phyloP scores from a whole-genome alignment of 345 rosid species.

The Pseudoturritis turrita region DNA sequence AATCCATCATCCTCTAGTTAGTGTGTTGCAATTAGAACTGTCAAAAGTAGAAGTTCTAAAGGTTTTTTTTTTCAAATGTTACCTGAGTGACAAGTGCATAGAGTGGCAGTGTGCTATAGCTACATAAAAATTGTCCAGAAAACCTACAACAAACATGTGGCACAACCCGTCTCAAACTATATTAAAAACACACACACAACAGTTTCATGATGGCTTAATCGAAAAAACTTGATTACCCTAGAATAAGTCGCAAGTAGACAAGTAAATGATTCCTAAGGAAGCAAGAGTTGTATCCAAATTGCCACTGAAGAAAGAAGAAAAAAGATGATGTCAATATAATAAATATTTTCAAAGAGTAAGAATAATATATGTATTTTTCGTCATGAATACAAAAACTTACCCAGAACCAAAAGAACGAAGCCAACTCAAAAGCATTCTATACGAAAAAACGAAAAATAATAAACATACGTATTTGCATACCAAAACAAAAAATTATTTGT shows the following conservation, averaged over 20 bases:
- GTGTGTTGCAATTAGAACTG: not conserved
- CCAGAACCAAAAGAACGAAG: constrained; percentile 98
- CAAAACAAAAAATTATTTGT: not conserved
- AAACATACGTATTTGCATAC: constrained; percentile 8
- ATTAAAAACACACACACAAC: not conserved
- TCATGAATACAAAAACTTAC: constrained; percentile 33
- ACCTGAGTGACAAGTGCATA: constrained; percentile 96
- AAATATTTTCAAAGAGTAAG: not conserved
- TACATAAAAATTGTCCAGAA: constrained; percentile 85
- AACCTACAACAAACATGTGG: constrained; percentile 40
- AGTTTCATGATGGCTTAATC: not conserved
- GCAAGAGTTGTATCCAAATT: constrained; percentile 88
- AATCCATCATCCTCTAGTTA: not conserved
- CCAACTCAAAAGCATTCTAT: constrained; percentile 95
- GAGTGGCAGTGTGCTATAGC: constrained; percentile 94
- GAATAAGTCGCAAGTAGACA: constrained; percentile 64
- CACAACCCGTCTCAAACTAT: not conserved
- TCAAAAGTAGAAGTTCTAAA: not conserved
- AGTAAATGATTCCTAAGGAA: constrained; percentile 64
- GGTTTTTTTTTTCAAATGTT: not conserved
- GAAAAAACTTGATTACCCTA: constrained; percentile 53
- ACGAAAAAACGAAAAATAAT: constrained; percentile 9
- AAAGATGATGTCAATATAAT: constrained; percentile 3
- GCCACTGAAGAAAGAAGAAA: constrained; percentile 63
- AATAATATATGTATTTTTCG: not conserved